Conservation (phyloP, 805 yeast species). For the Saccharomycopsis fermentans region DNA sequence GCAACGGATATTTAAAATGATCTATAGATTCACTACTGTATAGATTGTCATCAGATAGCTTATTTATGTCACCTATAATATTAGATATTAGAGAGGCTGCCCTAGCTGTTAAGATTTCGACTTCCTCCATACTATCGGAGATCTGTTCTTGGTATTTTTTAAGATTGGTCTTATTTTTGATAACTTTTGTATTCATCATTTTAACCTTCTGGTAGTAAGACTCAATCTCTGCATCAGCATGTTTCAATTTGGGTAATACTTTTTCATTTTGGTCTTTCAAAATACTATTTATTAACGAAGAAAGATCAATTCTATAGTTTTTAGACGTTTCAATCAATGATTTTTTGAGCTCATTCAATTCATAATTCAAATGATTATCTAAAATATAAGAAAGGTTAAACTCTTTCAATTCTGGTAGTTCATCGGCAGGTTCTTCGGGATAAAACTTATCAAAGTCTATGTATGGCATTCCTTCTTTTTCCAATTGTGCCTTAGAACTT, state of each 20-base stretch:
- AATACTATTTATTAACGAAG: conserved; percentile 11
- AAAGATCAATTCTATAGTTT: conserved; percentile 22
- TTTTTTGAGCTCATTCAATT: conserved; percentile 87
- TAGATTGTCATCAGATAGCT: conserved; percentile 1
- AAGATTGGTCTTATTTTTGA: background rate
- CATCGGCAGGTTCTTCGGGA: conserved; percentile 11
- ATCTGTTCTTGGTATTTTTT: background rate
- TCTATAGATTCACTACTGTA: conserved; percentile 5
- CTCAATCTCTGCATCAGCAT: conserved; percentile 4
- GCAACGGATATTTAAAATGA: conserved; percentile 14
- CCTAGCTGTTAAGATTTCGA: conserved; percentile 1
- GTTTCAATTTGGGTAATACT: conserved; percentile 10
- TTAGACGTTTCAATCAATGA: conserved; percentile 61
- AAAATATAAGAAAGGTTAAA: conserved; percentile 12
- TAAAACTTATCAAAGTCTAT: background rate
- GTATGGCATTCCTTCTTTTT: conserved; percentile 1
- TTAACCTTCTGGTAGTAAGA: conserved; percentile 7
- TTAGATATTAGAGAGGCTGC: conserved; percentile 3
- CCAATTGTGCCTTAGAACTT: conserved; percentile 3
- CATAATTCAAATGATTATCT: conserved; percentile 32
- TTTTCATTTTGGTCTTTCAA: conserved; percentile 9
- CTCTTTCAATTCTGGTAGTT: conserved; percentile 6
- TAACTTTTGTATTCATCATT: conserved; percentile 2
- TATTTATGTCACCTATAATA: conserved; percentile 6
- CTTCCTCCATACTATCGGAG: background rate